phyloP scores from a whole-genome alignment of 805 yeast species.

The Candida quercuum region DNA sequence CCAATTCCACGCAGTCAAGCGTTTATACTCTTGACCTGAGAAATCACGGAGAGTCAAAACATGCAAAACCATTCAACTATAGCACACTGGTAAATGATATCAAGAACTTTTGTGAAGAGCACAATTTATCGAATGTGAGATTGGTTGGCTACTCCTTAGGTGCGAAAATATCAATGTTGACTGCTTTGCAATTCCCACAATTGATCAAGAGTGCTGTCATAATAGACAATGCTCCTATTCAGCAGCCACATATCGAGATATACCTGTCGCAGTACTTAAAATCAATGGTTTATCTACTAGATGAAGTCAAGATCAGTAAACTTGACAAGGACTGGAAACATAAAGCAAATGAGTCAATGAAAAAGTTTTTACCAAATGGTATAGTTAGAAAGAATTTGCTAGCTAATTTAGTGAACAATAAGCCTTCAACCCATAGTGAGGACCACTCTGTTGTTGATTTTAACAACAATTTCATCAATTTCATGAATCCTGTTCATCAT shows the following conservation, averaged over 20 bases:
- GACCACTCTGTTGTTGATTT: conserved; percentile 23
- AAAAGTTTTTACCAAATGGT: conserved; percentile 87
- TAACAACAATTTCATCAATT: conserved; percentile 25
- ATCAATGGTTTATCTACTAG: conserved; percentile 75
- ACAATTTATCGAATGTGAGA: conserved; percentile 25
- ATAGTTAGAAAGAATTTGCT: conserved; percentile 31
- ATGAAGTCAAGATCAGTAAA: conserved; percentile 37
- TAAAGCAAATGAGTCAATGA: conserved; percentile 86
- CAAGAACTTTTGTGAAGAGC: conserved; percentile 28
- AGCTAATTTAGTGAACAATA: conserved; percentile 31
- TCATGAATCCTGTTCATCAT: conserved; percentile 29
- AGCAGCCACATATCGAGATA: conserved; percentile 28
- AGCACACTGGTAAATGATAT: conserved; percentile 38
- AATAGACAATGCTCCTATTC: conserved; percentile 45
- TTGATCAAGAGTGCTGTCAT: conserved; percentile 36
- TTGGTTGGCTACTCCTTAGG: conserved; percentile 48
- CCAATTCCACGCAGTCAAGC: conserved; percentile 27
- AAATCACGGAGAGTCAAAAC: conserved; percentile 45
- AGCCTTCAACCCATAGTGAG: conserved; percentile 18
- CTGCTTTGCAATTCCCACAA: conserved; percentile 35
- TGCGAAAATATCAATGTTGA: conserved; percentile 46
- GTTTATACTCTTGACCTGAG: conserved; percentile 42
- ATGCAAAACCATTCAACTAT: conserved; percentile 40
- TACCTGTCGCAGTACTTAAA: conserved; percentile 32
- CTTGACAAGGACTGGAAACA: conserved; percentile 48